These are phyloP conservation scores for Hypoxylon sp. DNA, from an alignment of 2,329 filamentous ascomycete species.

Conservation along the genomic window DNA sequence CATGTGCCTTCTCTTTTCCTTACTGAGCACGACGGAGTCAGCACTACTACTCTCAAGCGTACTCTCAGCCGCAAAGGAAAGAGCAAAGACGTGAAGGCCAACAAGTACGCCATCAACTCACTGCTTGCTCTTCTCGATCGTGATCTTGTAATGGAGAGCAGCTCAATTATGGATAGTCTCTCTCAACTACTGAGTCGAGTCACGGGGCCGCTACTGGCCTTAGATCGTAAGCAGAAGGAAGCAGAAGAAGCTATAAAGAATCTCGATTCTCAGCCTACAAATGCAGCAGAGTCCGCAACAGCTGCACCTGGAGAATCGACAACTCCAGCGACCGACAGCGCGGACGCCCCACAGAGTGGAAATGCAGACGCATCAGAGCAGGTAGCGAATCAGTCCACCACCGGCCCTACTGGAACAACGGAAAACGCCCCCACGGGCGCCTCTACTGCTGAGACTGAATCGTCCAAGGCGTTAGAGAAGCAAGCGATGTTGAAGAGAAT, in stretches of 20 bases:
- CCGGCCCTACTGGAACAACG: conserved; percentile 44
- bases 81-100: conserved; percentile 84
- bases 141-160: conserved; percentile 96
- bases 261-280: conserved; percentile 52
- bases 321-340: conserved; percentile 32
- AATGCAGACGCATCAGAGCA: conserved; percentile 45
- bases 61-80: conserved; percentile 87
- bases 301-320: conserved; percentile 39
- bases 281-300: conserved; percentile 42
- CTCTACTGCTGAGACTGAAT: conserved; percentile 54
- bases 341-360: conserved; percentile 31
- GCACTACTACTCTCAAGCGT: conserved; percentile 81
- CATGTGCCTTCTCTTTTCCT: conserved; percentile 94
- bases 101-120: conserved; percentile 93
- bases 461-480: conserved; percentile 58
- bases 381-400: conserved; percentile 40
- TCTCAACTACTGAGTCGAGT: conserved; percentile 90
- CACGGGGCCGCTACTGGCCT: conserved; percentile 84
- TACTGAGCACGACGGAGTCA: conserved; percentile 87
- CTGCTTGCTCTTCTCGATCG: conserved; percentile 89
- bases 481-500: conserved; percentile 64
- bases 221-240: conserved; percentile 76
- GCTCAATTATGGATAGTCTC: conserved; percentile 94
- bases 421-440: conserved; percentile 48
- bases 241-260: conserved; percentile 57